A percentile compares a stretch with the other conserved stretches of the same genome.
These are phyloP conservation scores for Candida glaebosa DNA, from an alignment of 805 yeast species.

Conservation along the genomic window DNA sequence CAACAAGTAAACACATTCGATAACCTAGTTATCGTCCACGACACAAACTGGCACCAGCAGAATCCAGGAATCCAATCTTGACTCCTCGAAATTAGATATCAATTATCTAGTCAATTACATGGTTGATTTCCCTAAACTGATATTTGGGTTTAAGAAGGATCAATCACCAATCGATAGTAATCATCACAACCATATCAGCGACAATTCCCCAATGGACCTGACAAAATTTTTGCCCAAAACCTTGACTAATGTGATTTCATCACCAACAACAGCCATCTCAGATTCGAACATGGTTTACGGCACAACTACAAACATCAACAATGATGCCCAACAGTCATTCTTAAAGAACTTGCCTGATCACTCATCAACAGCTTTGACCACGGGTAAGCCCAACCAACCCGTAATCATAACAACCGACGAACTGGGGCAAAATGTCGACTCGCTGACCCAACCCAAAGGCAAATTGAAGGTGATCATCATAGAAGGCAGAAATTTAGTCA, in stretches of 20 bases:
- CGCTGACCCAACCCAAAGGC: conserved; percentile 61
- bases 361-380: conserved; percentile 1
- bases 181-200: neutral
- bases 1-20: neutral
- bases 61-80: no score
- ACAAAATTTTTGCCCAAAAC: conserved; percentile 34
- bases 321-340: conserved; percentile 13
- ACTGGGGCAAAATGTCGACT: conserved; percentile 30
- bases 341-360: conserved; percentile 5
- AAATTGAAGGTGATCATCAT: conserved; percentile 75
- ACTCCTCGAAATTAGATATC: neutral
- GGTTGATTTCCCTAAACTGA: conserved; percentile 46
- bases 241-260: conserved; percentile 23
- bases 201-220: conserved; percentile 6
- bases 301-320: conserved; percentile 36
- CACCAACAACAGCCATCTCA: conserved; percentile 69
- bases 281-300: conserved; percentile 65
- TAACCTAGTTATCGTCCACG: neutral
- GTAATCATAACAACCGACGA: conserved; percentile 41
- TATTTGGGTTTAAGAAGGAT: conserved; percentile 30
- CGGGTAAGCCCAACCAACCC: conserved; percentile 13
- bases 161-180: conserved; percentile 6
- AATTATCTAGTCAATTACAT: conserved; percentile 14
- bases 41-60: neutral
- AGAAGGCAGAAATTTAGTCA: conserved; percentile 68